Evolutionary conservation across 2,329 filamentous ascomycete genomes (phyloP).

Genomic region (Fusarium vanettenii): DNA sequence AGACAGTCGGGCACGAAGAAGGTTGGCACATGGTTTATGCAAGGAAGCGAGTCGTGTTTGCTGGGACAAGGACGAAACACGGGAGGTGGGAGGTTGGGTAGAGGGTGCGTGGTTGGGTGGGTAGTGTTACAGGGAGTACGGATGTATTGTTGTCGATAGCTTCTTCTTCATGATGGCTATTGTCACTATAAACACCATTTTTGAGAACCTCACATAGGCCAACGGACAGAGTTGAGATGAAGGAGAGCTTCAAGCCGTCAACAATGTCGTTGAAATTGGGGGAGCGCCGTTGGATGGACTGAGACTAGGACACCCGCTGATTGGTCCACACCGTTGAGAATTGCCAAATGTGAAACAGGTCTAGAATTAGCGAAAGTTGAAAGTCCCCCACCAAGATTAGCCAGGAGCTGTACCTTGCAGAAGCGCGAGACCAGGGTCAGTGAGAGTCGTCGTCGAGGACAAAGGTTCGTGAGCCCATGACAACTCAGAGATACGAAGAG

Average conservation of each 20-base stretch:
- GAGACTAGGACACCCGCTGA: background rate
- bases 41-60: constrained; percentile 5
- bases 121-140: background rate
- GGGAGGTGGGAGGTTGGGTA: background rate
- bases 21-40: constrained; percentile 7
- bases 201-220: background rate
- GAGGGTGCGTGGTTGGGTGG: background rate
- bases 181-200: background rate
- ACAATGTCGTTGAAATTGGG: constrained; percentile 9
- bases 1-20: background rate
- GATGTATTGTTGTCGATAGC: background rate
- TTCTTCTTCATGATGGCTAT: background rate
- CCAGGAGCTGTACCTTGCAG: constrained; percentile 35
- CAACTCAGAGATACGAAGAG: constrained; percentile 1
- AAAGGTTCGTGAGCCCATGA: constrained; percentile 1
- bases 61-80: background rate
- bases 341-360: constrained; percentile 31
- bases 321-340: constrained; percentile 23
- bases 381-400: constrained; percentile 24
- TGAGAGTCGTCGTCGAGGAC: background rate
- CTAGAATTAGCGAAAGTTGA: constrained; percentile 25
- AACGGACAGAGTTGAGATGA: background rate
- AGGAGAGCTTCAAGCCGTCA: background rate
- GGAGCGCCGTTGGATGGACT: background rate
- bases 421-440: constrained; percentile 13